A percentile compares a stretch with the other conserved stretches of the same genome.
phyloP scores from a whole-genome alignment of 257 asterid species.

The Hygrophila difformis region DNA sequence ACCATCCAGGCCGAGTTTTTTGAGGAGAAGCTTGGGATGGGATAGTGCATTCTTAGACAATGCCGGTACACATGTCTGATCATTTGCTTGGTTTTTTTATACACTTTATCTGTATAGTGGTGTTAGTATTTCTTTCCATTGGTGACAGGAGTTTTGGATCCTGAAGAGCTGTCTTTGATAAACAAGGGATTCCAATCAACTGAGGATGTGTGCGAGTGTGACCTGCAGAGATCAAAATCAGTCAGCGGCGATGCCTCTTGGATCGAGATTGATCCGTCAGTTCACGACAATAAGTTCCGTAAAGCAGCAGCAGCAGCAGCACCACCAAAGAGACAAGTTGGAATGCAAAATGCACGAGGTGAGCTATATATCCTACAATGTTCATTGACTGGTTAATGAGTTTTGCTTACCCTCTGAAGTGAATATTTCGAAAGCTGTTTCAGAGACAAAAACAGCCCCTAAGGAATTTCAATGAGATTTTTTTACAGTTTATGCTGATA shows the following conservation, averaged over 20 bases:
- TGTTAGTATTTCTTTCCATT: background rate
- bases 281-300: background rate
- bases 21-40: slow-evolving; percentile 71
- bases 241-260: slow-evolving; percentile 8
- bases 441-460: too few relatives aligned
- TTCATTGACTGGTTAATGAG: too few relatives aligned
- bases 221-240: slow-evolving; percentile 6
- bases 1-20: slow-evolving; percentile 40
- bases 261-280: slow-evolving; percentile 19
- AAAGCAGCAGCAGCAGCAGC: background rate
- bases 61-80: slow-evolving; percentile 34
- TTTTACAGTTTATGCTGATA: too few relatives aligned
- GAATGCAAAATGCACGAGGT: slow-evolving; percentile 3
- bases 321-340: background rate
- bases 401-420: too few relatives aligned
- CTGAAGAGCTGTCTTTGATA: slow-evolving; percentile 41
- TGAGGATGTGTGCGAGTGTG: slow-evolving; percentile 20
- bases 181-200: slow-evolving; percentile 33
- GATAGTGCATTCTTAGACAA: slow-evolving; percentile 48
- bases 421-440: too few relatives aligned
- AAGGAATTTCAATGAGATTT: too few relatives aligned
- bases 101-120: background rate
- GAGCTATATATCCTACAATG: background rate
- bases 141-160: slow-evolving; percentile 50
- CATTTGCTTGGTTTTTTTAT: background rate